Percentiles rank a stretch among this genome's conserved stretches.
These are phyloP conservation scores for Hypomyces rosellus DNA, from an alignment of 2,329 filamentous ascomycete genomes.

Conservation along the genomic window DNA sequence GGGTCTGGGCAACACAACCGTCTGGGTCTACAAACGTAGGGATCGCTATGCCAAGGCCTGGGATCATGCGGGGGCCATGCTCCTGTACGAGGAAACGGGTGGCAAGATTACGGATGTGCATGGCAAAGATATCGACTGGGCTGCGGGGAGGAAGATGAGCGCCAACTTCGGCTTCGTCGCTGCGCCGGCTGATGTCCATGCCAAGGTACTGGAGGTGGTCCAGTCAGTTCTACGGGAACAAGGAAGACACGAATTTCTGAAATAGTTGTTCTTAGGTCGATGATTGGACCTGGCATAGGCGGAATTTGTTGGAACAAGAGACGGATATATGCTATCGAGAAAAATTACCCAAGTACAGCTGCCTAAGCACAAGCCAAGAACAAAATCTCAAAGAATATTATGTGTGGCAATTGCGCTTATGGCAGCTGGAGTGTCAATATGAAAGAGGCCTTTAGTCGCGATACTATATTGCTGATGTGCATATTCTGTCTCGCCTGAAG, in stretches of 20 bases:
- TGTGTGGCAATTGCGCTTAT: too few relatives aligned
- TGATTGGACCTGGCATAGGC: neutral
- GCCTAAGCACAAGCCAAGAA: too few relatives aligned
- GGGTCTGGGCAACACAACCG: conserved; percentile 46
- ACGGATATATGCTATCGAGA: too few relatives aligned
- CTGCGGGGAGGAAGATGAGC: conserved; percentile 41
- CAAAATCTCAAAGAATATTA: too few relatives aligned
- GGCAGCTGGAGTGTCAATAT: too few relatives aligned
- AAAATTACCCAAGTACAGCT: too few relatives aligned
- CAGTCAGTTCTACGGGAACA: conserved; percentile 60
- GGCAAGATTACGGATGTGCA: conserved; percentile 50
- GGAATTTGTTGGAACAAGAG: neutral
- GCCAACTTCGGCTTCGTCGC: conserved; percentile 52
- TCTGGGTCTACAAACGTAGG: conserved; percentile 49
- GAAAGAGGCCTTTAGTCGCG: too few relatives aligned
- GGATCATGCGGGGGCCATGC: conserved; percentile 56
- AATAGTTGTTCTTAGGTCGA: neutral
- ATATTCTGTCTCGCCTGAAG: too few relatives aligned
- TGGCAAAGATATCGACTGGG: conserved; percentile 44
- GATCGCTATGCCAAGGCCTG: conserved; percentile 48
- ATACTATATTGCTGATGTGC: too few relatives aligned
- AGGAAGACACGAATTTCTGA: conserved; percentile 19
- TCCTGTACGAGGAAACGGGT: conserved; percentile 51
- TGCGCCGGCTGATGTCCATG: conserved; percentile 40
- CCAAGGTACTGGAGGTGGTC: conserved; percentile 55